A percentile compares a stretch with the other conserved stretches of the same genome.
Evolutionary conservation across 2,329 filamentous ascomycete species (phyloP).

Genomic region (Sphaerulina vaccinii): DNA sequence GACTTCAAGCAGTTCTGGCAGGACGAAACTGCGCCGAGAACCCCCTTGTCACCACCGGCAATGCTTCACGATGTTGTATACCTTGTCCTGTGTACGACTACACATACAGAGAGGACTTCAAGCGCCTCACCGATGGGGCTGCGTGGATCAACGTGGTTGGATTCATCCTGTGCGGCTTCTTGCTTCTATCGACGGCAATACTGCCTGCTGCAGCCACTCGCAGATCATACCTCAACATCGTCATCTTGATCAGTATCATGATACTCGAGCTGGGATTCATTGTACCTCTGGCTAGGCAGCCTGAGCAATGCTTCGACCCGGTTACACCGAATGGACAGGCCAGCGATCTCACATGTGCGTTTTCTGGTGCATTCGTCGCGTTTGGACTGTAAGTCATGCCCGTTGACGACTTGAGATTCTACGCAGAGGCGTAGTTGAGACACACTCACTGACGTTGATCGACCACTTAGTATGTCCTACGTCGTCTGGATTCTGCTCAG

Average conservation of each 20-base stretch:
- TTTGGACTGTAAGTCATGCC: no score
- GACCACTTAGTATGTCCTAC: no score
- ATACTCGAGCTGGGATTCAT: constrained; percentile 83
- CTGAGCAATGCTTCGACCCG: constrained; percentile 72
- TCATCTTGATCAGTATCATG: constrained; percentile 67
- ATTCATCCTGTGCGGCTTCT: constrained; percentile 67
- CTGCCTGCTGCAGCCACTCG: constrained; percentile 78
- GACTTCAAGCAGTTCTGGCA: constrained; percentile 15
- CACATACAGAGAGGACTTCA: constrained; percentile 57
- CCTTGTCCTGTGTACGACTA: constrained; percentile 82
- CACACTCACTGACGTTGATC: no score
- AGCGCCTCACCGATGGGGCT: constrained; percentile 62
- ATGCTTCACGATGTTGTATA: constrained; percentile 63
- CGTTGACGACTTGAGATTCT: no score
- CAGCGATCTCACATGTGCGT: constrained; percentile 70
- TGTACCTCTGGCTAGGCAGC: constrained; percentile 70
- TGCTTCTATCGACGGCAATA: constrained; percentile 72
- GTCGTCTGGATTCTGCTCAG: constrained; percentile 74
- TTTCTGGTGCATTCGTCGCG: constrained; percentile 74
- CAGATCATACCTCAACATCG: constrained; percentile 81
- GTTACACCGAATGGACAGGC: constrained; percentile 87
- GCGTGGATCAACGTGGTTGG: constrained; percentile 77
- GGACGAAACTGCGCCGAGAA: constrained; percentile 32
- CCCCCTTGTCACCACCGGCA: constrained; percentile 22
- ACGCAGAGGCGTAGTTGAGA: no score